A percentile compares a stretch with the other conserved stretches of the same genome.
Conservation (phyloP, 78 protist genomes). For the Dictyostelium capitatum region DNA sequence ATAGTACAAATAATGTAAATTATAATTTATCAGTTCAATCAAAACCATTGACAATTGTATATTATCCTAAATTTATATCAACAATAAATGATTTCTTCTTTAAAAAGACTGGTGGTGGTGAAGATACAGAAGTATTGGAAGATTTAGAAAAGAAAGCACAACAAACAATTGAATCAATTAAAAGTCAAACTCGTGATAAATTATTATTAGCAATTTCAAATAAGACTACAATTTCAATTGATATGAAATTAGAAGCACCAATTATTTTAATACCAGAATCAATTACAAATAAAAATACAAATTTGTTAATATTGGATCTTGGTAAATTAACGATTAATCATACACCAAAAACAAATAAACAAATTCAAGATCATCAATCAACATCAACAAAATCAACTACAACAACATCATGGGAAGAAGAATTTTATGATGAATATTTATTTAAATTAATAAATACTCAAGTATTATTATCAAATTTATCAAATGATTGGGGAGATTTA, state of each 20-base stretch:
- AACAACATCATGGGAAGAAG: conserved; percentile 9
- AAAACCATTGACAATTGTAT: conserved; percentile 68
- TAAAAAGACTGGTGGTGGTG: not conserved
- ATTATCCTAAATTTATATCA: conserved; percentile 58
- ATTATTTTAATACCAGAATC: conserved; percentile 53
- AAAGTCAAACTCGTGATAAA: conserved; percentile 30
- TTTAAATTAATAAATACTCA: conserved; percentile 51
- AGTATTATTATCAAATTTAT: conserved; percentile 20
- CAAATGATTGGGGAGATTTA: conserved; percentile 44
- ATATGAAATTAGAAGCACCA: conserved; percentile 58
- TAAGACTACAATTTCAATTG: conserved; percentile 10
- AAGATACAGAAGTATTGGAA: conserved; percentile 2
- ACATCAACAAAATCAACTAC: not conserved
- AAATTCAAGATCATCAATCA: not conserved
- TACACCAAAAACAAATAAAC: not conserved
- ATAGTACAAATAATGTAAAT: not conserved
- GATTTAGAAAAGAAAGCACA: conserved; percentile 66
- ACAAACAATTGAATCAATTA: conserved; percentile 35
- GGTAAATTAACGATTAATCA: conserved; percentile 61
- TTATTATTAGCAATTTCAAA: conserved; percentile 58
- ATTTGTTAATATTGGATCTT: conserved; percentile 51
- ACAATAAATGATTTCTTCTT: conserved; percentile 52
- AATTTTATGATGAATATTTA: conserved; percentile 72
- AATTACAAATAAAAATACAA: conserved; percentile 15
- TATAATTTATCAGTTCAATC: conserved; percentile 45